Evolutionary conservation across 352 stramenopile genomes (phyloP), one percentile per base, ranked within the genome.

Genomic region (Globisporangium cylindrosporum): DNA sequence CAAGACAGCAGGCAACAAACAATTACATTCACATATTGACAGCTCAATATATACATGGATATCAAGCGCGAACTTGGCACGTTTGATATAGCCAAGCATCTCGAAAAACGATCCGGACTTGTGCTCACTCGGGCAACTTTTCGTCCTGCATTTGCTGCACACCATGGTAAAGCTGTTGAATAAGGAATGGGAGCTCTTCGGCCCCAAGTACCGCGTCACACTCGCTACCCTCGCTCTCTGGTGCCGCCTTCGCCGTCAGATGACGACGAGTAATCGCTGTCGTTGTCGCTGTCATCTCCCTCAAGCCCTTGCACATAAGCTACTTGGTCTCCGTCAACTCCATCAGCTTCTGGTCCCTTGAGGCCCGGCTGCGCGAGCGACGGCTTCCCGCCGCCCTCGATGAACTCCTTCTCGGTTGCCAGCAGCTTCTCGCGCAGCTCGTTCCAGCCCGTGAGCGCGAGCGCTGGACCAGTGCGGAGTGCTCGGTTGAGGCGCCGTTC

Each of bases 101-200:
- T 24, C 22, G 22, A 24, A 24, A 24, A 24, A 24, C 22, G 22
- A 24, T 24, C 22, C 22, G 22, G 22, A 24, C 22, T 24, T 24
- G 22, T 24, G 22, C 22, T 24, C 22, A 24, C 22, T 24, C 22
- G 22, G 22, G 22, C 22, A 24, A 24, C 22, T 24, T 24, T 24
- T 24, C 22, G 22, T 24, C 22, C 22, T 24, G 22, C 22, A 24
- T 24, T 24, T 24, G 22, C 22, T 0, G 22, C 22, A 24, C 22
- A 24, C 22, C 9, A 91, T 91, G 82, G 79, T 86, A 12, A 85
- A 82, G 69, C 75, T 72, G 24, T 72, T 87, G 10, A 87, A 86
- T 62, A 84, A 89, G 65, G 80, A 88, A 78, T 91, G 82, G 82
- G 74, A 84, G 75, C 69, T 88, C 72, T 91, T 91, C 60, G 80